Conservation (phyloP, 805 yeast species). For the Teunomyces funiuensis region DNA sequence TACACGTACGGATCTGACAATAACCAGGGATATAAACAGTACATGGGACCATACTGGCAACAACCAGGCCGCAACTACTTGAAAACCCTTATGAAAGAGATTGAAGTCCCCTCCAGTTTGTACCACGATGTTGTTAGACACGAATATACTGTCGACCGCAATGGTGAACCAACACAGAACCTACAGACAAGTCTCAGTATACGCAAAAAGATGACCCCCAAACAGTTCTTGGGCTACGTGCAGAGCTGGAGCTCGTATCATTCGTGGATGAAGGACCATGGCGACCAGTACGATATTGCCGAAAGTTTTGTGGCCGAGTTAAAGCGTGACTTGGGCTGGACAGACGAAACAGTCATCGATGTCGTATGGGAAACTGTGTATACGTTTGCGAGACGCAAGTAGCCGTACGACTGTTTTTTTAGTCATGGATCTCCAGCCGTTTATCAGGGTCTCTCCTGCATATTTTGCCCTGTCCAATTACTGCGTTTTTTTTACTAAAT, state of each 20-base stretch:
- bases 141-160: constrained; percentile 17
- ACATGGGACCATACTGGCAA: constrained; percentile 50
- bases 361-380: constrained; percentile 59
- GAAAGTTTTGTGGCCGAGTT: constrained; percentile 48
- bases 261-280: constrained; percentile 35
- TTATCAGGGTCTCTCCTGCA: no score
- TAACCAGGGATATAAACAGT: constrained; percentile 30
- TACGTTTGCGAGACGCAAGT: constrained; percentile 41
- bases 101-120: constrained; percentile 32
- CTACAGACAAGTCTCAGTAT: constrained; percentile 23
- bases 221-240: constrained; percentile 25
- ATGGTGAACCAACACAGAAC: constrained; percentile 18
- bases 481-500: not conserved
- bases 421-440: no score
- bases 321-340: constrained; percentile 45
- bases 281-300: constrained; percentile 43
- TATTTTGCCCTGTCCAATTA: no score
- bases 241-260: constrained; percentile 42
- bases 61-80: constrained; percentile 47
- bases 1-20: constrained; percentile 43
- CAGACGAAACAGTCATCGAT: constrained; percentile 39
- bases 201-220: constrained; percentile 17
- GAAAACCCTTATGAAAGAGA: constrained; percentile 35
- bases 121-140: constrained; percentile 25
- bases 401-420: not conserved